Evolutionary conservation across 257 asterid genomes (phyloP), one percentile per base, ranked within the genome.

Genomic region (Rehmannia glutinosa): DNA sequence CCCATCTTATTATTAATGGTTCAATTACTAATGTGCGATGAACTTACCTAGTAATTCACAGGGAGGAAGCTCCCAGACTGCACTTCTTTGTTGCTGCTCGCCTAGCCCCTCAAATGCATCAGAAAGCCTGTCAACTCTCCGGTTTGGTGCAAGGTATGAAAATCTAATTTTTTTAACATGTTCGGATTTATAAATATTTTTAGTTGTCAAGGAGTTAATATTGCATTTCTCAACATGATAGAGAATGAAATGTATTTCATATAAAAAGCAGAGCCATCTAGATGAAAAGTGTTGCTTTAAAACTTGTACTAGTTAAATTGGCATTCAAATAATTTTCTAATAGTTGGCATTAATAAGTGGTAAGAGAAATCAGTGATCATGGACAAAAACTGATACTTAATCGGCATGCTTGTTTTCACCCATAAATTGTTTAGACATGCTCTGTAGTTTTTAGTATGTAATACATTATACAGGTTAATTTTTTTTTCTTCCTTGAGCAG

Each of bases 11-110:
- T 60, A 39, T 27, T 56, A 36, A 57, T 27, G 27, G 30, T 39
- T 66, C 45, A 65, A 41, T 50, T 58, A 39, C 61, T 41, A 43
- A 33, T 25, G 39, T 17, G 66, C 10, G 60, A 63, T 64, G 32
- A 77, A 78, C 71, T 77, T 49, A 64, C 43, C 62, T 47, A 73
- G 58, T 32, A 13, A 64, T 78, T 67, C 46, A 42, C 85, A 91
- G 97, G 92, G 96, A 47, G 95, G 95, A 64, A 83, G 73, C 75
- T 86, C 95, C 52, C 87, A 83, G 70, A 84, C 96, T 69, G 87
- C 96, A 35, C 71, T 90, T 77, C 94, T 90, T 36, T 90, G 95
- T 60, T 90, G 97, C 81, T 90, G 97, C 80, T 90, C 97, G 17
- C 97, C 97, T 52, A 84, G 96, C 70, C 89, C 91, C 25, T 84